Conservation (phyloP, 495 filamentous ascomycete genomes). For the Penicillium turbatum region DNA sequence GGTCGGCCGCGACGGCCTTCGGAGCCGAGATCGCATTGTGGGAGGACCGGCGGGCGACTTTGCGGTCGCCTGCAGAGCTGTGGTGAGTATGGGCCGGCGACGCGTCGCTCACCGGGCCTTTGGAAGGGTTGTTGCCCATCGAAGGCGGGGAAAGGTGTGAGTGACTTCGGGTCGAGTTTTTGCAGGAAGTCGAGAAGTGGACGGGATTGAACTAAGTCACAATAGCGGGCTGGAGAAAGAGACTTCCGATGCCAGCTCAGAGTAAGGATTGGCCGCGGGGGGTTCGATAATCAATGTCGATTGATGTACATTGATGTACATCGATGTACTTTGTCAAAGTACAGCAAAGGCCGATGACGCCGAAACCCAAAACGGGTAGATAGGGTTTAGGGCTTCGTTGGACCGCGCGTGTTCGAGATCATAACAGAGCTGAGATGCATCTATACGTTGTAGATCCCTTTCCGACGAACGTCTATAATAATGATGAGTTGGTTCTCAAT, state of each 20-base stretch:
- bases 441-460: too few species aligned
- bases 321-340: conserved; percentile 8
- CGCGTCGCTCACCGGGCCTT: conserved; percentile 38
- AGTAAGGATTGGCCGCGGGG: conserved; percentile 9
- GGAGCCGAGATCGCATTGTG: conserved; percentile 35
- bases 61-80: conserved; percentile 31
- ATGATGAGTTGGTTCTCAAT: conserved; percentile 9
- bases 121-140: conserved; percentile 51
- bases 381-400: conserved; percentile 27
- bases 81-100: conserved; percentile 26
- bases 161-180: conserved; percentile 1
- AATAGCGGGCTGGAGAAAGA: conserved; percentile 22
- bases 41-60: conserved; percentile 39
- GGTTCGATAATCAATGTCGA: conserved; percentile 3
- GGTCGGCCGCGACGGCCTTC: conserved; percentile 41
- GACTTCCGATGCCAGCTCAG: conserved; percentile 11
- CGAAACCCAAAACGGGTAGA: conserved; percentile 13
- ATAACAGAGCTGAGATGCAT: conserved; percentile 1
- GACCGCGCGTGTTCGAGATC: conserved; percentile 6
- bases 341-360: conserved; percentile 24
- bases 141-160: conserved; percentile 27
- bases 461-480: background rate
- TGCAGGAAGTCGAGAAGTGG: conserved; percentile 5
- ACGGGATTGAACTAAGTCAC: conserved; percentile 16
- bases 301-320: conserved; percentile 1